A percentile compares a stretch with the other conserved stretches of the same genome.
Conservation (phyloP, 176 grass and related monocot genomes). For the Bolboschoenus planiculmis region DNA sequence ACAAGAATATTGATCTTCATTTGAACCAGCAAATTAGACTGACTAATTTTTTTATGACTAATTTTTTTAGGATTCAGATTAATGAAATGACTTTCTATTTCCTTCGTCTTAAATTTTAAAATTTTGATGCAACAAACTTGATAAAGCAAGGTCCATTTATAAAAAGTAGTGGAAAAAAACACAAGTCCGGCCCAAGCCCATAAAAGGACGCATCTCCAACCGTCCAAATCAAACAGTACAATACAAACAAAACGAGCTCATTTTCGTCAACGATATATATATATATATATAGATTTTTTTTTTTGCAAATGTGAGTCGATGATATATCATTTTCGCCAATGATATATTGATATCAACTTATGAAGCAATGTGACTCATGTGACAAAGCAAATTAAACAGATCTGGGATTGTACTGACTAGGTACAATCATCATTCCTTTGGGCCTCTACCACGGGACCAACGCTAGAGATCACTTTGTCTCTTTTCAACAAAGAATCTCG, state of each 20-base stretch:
- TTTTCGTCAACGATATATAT: too few relatives aligned
- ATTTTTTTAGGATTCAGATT: background rate
- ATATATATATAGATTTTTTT: too few relatives aligned
- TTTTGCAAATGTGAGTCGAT: too few relatives aligned
- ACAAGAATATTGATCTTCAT: background rate
- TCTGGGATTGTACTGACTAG: background rate
- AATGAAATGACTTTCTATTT: background rate
- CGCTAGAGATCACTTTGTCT: background rate
- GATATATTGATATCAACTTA: too few relatives aligned
- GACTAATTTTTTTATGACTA: background rate
- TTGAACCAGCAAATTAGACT: background rate
- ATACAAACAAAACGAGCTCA: background rate
- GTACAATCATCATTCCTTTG: background rate
- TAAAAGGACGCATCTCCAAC: background rate
- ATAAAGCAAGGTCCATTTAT: background rate
- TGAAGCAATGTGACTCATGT: background rate
- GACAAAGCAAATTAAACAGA: background rate
- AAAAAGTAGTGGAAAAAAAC: background rate
- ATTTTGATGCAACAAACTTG: background rate
- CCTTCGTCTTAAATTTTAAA: background rate
- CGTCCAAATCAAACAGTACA: background rate
- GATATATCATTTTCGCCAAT: too few relatives aligned
- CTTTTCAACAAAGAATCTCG: background rate
- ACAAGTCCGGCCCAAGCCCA: background rate
- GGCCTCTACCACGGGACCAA: background rate